Base-by-base conservation (phyloP, 805 yeast species). In the Candida dajiaensis region DNA sequence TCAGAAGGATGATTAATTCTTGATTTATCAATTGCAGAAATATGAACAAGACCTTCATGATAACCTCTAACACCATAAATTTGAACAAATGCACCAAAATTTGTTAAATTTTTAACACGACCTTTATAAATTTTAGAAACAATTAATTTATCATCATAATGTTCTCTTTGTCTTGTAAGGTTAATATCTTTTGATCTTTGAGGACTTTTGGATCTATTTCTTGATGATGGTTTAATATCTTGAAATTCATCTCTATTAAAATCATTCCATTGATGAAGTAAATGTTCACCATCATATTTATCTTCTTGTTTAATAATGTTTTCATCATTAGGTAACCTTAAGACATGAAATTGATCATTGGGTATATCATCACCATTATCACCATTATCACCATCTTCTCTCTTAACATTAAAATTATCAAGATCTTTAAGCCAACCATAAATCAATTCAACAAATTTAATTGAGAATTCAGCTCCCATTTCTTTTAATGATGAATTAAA, bases 81-180 rank as follows among this genome's bases (percentile, higher is more conserved):
- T 10, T 77, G 64, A 0, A 89, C 76, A 59, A 90, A 92, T 1
- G 89, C 95, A 0, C 98, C 97, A 64, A 80, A 90, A 2, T 75
- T 63, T 38, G 80, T 79, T 1, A 86, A 55, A 40, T 76, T 78
- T 41, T 70, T 71, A 3, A 92, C 83, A 22, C 52, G 64, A 0
- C 95, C 97, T 25, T 63, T 63, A 54, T 83, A 81, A 0, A 86
- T 66, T 21, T 71, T 62, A 16, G 78, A 80, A 1, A 71, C 48
- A 6, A 61, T 52, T 0, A 79, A 69, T 3, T 57, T 58, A 4
- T 56, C 56, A 46, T 63, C 69, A 19, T 33, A 31, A 1, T 13
- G 38, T 16, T 52, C 49, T n/a, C 54, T 23, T 21, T 52, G 50
- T 51, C 54, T 41, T n/a, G n/a, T n/a, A 46, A 47, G 50, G 36